A percentile compares a stretch with the other conserved stretches of the same genome.
Conservation (phyloP, 2,329 filamentous ascomycete species). For the Verticillium klebahnii region DNA sequence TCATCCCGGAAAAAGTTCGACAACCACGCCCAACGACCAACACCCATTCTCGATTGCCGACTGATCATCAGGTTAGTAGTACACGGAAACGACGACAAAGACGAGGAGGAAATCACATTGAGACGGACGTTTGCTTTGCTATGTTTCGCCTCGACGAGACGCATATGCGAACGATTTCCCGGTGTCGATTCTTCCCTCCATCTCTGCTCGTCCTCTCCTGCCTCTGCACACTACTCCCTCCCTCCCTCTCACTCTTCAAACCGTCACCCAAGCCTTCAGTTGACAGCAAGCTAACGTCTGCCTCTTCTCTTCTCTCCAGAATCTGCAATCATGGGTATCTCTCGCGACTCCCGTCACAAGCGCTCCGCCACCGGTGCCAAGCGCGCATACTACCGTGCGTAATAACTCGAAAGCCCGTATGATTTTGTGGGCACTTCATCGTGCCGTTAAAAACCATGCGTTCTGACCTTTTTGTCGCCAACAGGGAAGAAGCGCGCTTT, state of each 20-base stretch:
- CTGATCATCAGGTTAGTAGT: conserved; percentile 47
- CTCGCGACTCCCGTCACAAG: conserved; percentile 99
- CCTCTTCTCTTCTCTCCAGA: conserved; percentile 35
- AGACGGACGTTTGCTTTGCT: neutral
- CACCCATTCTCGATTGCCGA: conserved; percentile 32
- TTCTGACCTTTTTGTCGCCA: conserved; percentile 64
- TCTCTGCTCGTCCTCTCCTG: neutral
- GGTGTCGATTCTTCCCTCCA: neutral
- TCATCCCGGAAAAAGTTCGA: conserved; percentile 8
- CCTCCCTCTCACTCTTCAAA: neutral
- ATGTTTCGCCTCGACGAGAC: neutral
- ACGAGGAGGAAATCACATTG: conserved; percentile 7
- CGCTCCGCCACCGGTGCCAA: conserved; percentile 98
- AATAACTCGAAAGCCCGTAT: conserved; percentile 65
- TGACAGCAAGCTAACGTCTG: neutral
- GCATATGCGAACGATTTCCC: neutral
- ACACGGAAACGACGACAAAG: conserved; percentile 6
- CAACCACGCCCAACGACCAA: conserved; percentile 1
- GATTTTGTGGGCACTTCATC: conserved; percentile 24
- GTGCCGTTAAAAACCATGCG: conserved; percentile 48
- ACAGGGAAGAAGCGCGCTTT: conserved; percentile 95
- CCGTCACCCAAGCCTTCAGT: neutral
- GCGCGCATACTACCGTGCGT: conserved; percentile 85
- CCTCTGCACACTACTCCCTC: neutral
- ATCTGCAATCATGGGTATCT: conserved; percentile 96